Evolutionary conservation across 2,329 filamentous ascomycete genomes (phyloP), one percentile per base, ranked within the genome.

Genomic region (Ustilaginoidea virens): DNA sequence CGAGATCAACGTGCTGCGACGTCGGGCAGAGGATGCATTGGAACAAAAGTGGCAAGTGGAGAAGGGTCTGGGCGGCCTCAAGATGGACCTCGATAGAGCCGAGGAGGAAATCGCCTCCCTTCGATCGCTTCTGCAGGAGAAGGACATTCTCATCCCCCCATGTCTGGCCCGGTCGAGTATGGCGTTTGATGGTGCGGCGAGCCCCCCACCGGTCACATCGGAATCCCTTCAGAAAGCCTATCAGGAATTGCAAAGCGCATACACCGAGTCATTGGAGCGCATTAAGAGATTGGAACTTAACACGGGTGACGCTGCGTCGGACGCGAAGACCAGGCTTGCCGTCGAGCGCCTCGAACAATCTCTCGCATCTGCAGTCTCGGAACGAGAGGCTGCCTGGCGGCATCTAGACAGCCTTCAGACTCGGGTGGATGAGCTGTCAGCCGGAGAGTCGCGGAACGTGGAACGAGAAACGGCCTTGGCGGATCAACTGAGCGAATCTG

Each of bases 31-130:
- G 43, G 87, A 96, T 38, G 87, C 87, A 11, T 67, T 96, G 10
- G 83, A 93, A 46, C 81, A 92, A 45, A 96, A 96, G 54, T 96
- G 82, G 77, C 80, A 92, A 48, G 87, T 86, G 36, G 87, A 94
- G 55, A 92, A 92, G 55, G 83, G 83, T 12, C 61, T 96, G 2
- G 69, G 73, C 29, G 83, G 86, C 31, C 59, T 96, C 32, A 92
- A 93, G 58, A 94, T 93, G 80, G 87, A 96, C 47, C 70, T 98
- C 23, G 90, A 96, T 52, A 80, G 86, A 36, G 86, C 90, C 16
- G 83, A 94, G 52, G 80, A 90, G 49, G 90, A 98, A 56, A 92
- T 92, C 17, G 63, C 71, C 23, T 80, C 80, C n/a, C 66, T 98
- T 23, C 74, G 82, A 24, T 69, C 62, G 18, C 61, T 96, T 16